Evolutionary conservation across 2,329 filamentous ascomycete genomes (phyloP), one percentile per base, ranked within the genome.

Genomic region (Alternaria novae-zelandiae): DNA sequence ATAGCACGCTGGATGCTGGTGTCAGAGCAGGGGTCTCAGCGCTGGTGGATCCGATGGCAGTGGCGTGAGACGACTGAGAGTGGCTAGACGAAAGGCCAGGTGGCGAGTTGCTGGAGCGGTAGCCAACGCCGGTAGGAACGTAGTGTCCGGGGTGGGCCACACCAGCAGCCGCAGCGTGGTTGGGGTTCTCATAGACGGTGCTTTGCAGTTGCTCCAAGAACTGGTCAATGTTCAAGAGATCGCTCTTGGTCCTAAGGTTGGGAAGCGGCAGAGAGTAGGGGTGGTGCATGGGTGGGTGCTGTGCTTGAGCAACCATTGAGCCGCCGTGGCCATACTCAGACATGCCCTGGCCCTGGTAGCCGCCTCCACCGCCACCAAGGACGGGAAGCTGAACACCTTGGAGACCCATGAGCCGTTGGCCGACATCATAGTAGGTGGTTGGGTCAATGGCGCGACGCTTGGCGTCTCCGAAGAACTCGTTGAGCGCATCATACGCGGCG

Each of bases 141-240:
- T 91, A 90, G 76, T 93, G 90, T 63, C 89, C 90, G 54, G 91
- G 89, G 66, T 94, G 89, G 72, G 92, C 91, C 62, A 96, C 88
- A 61, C 92, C 91, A 46, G 91, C 90, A 12, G 89, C 89, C 3
- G 93, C 92, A 30, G 93, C 90, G 54, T 94, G 90, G 72, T 90
- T 92, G 59, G 94, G 90, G 79, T 91, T 97, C 82, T 98, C 96
- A 78, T 98, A 98, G 53, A 98, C 93, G 49, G 95, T 97, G 68
- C 91, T 90, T 82, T 97, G 94, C 86, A 98, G 95, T 82, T 97
- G 93, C 82, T 97, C 94, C 59, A 99, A 88, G 79, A 98, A 92
- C 76, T 94, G 91, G 79, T 98, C 96, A 75, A 98, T 94, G 79
- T 97, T 94, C 78, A 97, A 85, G 46, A 99, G 86, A 78, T 99